Evolutionary conservation across 129 eudicot genomes (phyloP).

Genomic region (Tagetes patula): DNA sequence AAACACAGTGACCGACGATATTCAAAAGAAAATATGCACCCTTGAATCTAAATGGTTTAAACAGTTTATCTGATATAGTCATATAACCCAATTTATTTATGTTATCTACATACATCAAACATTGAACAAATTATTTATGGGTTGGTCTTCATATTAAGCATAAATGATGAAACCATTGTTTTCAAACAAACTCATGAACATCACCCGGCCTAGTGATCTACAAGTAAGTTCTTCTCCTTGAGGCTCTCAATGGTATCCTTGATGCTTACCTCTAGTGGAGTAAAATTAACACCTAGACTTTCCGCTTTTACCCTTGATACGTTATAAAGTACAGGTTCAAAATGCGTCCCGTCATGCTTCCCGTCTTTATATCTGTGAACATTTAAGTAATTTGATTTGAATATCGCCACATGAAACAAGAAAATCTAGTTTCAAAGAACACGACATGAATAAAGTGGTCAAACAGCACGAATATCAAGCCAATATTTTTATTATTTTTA

Average conservation of each 20-base stretch:
- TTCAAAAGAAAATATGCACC: too few species aligned
- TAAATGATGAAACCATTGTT: background rate
- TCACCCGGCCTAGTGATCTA: background rate
- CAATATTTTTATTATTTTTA: background rate
- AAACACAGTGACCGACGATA: too few species aligned
- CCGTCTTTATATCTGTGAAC: slow-evolving; percentile 30
- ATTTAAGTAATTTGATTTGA: background rate
- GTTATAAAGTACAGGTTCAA: slow-evolving; percentile 10
- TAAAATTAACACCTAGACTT: slow-evolving; percentile 40
- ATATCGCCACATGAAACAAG: background rate
- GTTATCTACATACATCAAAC: too few species aligned
- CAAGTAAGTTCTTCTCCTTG: slow-evolving; percentile 34
- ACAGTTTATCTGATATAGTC: too few species aligned
- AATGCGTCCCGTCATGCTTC: slow-evolving; percentile 30
- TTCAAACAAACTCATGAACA: slow-evolving; percentile 2
- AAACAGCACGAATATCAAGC: background rate
- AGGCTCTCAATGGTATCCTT: slow-evolving; percentile 48
- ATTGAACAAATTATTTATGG: too few species aligned
- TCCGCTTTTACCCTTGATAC: slow-evolving; percentile 40
- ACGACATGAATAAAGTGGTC: background rate
- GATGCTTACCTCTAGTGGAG: slow-evolving; percentile 38
- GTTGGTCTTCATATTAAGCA: too few species aligned
- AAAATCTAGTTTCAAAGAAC: background rate
- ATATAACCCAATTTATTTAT: too few species aligned
- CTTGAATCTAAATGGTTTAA: too few species aligned